Percentiles rank a stretch among this genome's conserved stretches.
Conservation (phyloP, 306 rosid genomes). For the Pterocarpus santalinus region DNA sequence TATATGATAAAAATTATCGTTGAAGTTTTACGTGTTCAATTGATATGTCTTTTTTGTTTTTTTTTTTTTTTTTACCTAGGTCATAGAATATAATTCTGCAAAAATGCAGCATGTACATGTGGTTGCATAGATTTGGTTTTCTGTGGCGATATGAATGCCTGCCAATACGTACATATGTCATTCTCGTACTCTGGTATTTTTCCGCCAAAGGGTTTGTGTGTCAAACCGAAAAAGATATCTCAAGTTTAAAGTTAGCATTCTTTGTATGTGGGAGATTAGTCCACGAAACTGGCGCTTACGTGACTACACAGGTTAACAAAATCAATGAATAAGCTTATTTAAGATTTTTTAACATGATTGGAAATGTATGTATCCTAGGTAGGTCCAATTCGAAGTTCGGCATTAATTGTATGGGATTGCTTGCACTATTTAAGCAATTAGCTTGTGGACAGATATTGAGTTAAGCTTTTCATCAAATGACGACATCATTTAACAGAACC, state of each 20-base stretch:
- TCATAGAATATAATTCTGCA: too few species aligned
- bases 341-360: background rate
- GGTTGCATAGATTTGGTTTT: too few species aligned
- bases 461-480: constrained; percentile 28
- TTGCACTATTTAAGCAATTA: constrained; percentile 31
- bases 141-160: background rate
- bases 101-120: too few species aligned
- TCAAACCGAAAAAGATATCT: constrained; percentile 9
- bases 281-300: background rate
- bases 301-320: constrained; percentile 10
- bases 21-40: too few species aligned
- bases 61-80: too few species aligned
- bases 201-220: background rate
- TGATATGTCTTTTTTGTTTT: too few species aligned
- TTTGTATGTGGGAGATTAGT: constrained; percentile 20
- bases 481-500: constrained; percentile 2
- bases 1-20: too few species aligned
- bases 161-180: background rate
- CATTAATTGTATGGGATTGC: constrained; percentile 18
- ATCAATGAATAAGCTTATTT: background rate
- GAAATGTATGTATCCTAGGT: background rate
- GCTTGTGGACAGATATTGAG: constrained; percentile 29
- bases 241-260: constrained; percentile 16
- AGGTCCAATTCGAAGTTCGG: constrained; percentile 16
- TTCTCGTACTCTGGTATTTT: constrained; percentile 17